Percentiles rank a stretch among this genome's conserved stretches.
Conservation (phyloP, 1,284 basidiomycete genomes). For the Malassezia vespertilionis region DNA sequence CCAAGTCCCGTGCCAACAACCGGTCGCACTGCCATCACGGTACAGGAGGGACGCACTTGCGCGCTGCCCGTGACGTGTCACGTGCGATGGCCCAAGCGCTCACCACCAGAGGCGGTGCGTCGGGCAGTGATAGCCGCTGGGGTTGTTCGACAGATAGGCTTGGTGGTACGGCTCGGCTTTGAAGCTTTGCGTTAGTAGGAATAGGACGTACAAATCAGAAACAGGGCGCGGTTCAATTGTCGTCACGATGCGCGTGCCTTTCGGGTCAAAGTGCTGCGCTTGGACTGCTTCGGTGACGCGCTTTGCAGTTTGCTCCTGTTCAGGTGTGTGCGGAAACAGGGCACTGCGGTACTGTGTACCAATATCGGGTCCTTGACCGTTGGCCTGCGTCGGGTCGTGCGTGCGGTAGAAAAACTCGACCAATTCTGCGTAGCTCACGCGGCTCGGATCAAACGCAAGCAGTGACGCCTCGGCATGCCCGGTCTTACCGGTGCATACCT, state of each 20-base stretch:
- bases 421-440: conserved; percentile 69
- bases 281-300: conserved; percentile 75
- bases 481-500: conserved; percentile 63
- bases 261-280: conserved; percentile 60
- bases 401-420: conserved; percentile 59
- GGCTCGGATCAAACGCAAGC: conserved; percentile 69
- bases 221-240: conserved; percentile 25
- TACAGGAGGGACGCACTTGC: not conserved
- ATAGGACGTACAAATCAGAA: conserved; percentile 19
- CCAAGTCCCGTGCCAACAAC: conserved; percentile 32
- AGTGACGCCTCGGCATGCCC: conserved; percentile 80
- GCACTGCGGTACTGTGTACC: conserved; percentile 71
- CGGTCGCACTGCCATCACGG: too few relatives aligned
- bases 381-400: conserved; percentile 71
- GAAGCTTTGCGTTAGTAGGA: conserved; percentile 13
- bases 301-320: conserved; percentile 65
- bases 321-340: conserved; percentile 69
- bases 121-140: conserved; percentile 38
- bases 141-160: conserved; percentile 38
- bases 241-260: conserved; percentile 66
- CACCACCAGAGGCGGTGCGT: conserved; percentile 26
- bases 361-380: conserved; percentile 47
- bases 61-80: not conserved
- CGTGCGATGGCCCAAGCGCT: not conserved
- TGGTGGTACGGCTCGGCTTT: conserved; percentile 44